Evolutionary conservation across 1,139 yeast genomes (phyloP).

Genomic region (Starmera stellimalicola): DNA sequence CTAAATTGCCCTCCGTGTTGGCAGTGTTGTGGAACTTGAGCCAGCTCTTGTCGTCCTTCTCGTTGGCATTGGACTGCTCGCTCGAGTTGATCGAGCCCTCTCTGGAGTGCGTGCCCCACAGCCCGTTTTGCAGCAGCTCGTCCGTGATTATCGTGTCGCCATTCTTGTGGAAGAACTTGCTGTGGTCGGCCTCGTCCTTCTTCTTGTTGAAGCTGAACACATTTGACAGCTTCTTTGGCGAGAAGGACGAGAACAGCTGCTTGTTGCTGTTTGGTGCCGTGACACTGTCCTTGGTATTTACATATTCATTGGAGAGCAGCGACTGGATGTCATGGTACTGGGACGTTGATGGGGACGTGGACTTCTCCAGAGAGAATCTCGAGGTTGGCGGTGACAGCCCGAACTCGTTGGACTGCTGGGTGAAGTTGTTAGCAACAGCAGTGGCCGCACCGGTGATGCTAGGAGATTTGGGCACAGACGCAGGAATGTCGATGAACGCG

Average conservation of each 20-base stretch:
- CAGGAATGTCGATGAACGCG: background rate
- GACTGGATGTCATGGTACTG: constrained; percentile 9
- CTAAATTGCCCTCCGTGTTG: too few relatives aligned
- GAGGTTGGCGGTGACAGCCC: background rate
- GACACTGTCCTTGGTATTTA: too few relatives aligned
- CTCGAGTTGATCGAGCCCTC: constrained; percentile 9
- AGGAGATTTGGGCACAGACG: constrained; percentile 1
- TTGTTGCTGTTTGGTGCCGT: background rate
- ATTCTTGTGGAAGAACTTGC: constrained; percentile 10
- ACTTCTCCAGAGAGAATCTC: background rate
- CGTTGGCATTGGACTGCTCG: constrained; percentile 5
- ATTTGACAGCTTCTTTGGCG: constrained; percentile 19
- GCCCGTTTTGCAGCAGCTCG: too few relatives aligned
- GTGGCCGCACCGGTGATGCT: background rate
- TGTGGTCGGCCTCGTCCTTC: constrained; percentile 1
- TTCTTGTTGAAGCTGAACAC: constrained; percentile 15
- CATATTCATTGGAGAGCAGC: constrained; percentile 12
- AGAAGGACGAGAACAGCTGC: constrained; percentile 7
- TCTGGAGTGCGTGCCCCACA: constrained; percentile 4
- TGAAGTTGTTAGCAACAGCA: constrained; percentile 4
- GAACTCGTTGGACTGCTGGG: background rate
- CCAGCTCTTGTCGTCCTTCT: constrained; percentile 13
- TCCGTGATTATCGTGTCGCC: too few relatives aligned
- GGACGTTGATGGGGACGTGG: background rate
- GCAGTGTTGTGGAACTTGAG: constrained; percentile 7